Evolutionary conservation across 2,329 filamentous ascomycete genomes (phyloP), one percentile per base, ranked within the genome.

Genomic region (Metarhizium album): DNA sequence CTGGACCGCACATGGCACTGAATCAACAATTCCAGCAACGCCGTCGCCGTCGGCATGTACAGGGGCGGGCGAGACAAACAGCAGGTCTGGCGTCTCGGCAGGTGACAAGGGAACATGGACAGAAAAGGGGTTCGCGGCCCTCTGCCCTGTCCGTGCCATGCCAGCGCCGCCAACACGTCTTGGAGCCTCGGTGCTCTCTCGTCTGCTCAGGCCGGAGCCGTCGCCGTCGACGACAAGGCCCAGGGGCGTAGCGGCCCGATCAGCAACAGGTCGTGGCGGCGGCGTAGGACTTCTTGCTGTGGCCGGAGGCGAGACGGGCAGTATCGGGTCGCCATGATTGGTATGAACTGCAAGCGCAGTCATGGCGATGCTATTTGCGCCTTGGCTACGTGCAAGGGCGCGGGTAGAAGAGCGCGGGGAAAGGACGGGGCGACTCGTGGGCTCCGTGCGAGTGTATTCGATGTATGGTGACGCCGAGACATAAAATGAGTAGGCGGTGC

Each of bases 181-280:
- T 40, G 43, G 23, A 11, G 20, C 38, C 45, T 31, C 42, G 27
- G n/a, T 40, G 46, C 23, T 52, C 33, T 46, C 16, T 42, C 2
- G 40, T 31, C 45, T 18, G 22, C 42, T 24, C 16, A 37, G 23
- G 23, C 40, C 35, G 14, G 46, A 27, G 23, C 35, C 37, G 24
- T 55, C 49, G 23, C 35, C 37, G 24, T 55, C 49, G 43, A 54
- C 20, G 20, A 57, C 53, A n/a, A 58, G 52, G n/a, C 53, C 50
- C 4, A 59, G 42, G 2, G 57, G 57, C 16, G 57, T 57, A 46
- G 53, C 56, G 42, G 53, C 56, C 38, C 57, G 55, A 20, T 58
- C 49, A 31, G 50, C 49, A 46, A 59, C 51, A n/a, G 54, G 47
- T 18, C 50, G 54, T 18, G 24, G 7, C 5, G 51, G 47, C 23